Conservation (phyloP, 345 rosid species). For the Eutrema japonicum region DNA sequence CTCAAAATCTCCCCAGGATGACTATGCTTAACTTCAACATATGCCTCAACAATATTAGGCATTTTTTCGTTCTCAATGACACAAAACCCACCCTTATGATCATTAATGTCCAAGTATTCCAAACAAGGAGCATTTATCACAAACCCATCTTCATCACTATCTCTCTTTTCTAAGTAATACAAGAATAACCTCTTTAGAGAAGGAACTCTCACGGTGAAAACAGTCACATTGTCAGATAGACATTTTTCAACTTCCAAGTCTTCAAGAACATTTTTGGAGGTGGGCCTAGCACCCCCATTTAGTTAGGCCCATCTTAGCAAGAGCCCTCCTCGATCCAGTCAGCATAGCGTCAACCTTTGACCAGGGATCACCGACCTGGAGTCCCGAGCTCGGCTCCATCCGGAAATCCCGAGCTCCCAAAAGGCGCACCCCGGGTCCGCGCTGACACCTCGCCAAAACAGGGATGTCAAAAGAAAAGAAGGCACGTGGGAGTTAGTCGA, state of each 20-base stretch:
- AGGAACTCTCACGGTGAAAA: constrained; percentile 10
- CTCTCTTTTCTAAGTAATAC: background rate
- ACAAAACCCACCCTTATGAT: background rate
- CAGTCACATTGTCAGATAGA: constrained; percentile 14
- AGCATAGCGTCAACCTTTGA: too few relatives aligned
- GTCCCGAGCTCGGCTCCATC: too few relatives aligned
- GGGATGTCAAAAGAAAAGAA: too few relatives aligned
- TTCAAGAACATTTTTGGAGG: constrained; percentile 30
- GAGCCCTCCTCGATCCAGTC: too few relatives aligned
- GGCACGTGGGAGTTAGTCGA: too few relatives aligned
- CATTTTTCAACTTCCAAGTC: constrained; percentile 12
- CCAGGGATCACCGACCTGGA: too few relatives aligned
- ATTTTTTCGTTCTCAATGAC: background rate
- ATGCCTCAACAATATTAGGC: constrained; percentile 8
- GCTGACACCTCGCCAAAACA: too few relatives aligned
- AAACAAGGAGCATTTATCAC: constrained; percentile 31
- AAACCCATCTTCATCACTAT: constrained; percentile 15
- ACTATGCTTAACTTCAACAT: background rate
- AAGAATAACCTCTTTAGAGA: constrained; percentile 10
- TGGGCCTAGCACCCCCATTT: too few relatives aligned
- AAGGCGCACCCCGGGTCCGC: too few relatives aligned
- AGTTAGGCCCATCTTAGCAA: too few relatives aligned
- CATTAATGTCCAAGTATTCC: background rate
- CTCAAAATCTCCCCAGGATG: background rate
- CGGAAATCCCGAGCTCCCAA: too few relatives aligned